These are phyloP conservation scores for Suhomyces faveliae DNA, from an alignment of 805 yeast species.

Conservation along the genomic window DNA sequence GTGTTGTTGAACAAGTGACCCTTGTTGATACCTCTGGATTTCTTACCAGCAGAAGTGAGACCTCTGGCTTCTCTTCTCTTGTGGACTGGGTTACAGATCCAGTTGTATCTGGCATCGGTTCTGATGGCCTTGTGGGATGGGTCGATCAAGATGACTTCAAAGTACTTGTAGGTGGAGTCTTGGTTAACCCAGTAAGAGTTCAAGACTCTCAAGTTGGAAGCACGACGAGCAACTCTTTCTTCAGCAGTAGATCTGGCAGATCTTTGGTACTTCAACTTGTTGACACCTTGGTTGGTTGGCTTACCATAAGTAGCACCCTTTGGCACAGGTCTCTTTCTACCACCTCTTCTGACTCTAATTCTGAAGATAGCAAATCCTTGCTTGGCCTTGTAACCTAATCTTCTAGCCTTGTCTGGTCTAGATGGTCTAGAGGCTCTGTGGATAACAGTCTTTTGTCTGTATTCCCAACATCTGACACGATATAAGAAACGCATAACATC, in stretches of 20 bases:
- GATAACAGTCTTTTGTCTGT: conserved; percentile 97
- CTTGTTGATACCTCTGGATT: conserved; percentile 99
- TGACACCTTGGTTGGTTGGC: conserved; percentile 99
- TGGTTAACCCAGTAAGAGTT: conserved; percentile 99
- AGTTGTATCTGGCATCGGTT: conserved; percentile 98
- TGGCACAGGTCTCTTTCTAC: conserved; percentile 99
- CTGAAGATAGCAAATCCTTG: conserved; percentile 99
- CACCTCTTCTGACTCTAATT: conserved; percentile 99
- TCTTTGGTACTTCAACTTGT: conserved; percentile 99
- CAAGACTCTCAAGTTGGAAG: conserved; percentile 97
- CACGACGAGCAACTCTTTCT: conserved; percentile 99
- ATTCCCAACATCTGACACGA: conserved; percentile 99
- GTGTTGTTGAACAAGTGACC: conserved; percentile 99
- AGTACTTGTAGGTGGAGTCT: conserved; percentile 99
- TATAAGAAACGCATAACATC: conserved; percentile 98
- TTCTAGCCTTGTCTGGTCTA: conserved; percentile 99
- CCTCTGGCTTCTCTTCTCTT: conserved; percentile 99
- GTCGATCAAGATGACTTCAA: conserved; percentile 95
- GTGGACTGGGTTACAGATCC: conserved; percentile 99
- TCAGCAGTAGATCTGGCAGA: conserved; percentile 97
- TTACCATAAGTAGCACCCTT: conserved; percentile 99
- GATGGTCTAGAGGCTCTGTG: conserved; percentile 99
- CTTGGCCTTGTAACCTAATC: conserved; percentile 99
- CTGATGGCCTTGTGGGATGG: conserved; percentile 99
- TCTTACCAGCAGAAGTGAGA: conserved; percentile 96